A percentile compares a stretch with the other conserved stretches of the same genome.
phyloP scores from a whole-genome alignment of 2,329 filamentous ascomycete genomes.

The Xylariaceae sp. region DNA sequence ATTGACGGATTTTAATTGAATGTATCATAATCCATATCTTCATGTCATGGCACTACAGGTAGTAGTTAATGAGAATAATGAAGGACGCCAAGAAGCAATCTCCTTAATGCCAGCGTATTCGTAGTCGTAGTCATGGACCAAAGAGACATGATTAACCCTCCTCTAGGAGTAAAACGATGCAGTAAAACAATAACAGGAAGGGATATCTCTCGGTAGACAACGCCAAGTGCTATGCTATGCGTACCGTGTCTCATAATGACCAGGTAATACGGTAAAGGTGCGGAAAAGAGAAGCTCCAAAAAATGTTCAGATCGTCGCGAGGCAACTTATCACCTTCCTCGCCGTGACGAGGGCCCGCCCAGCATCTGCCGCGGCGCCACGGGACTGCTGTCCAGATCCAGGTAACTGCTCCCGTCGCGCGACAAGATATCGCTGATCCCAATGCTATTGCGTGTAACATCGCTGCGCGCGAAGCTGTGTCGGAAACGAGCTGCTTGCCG shows the following conservation, averaged over 20 bases:
- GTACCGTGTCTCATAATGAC: neutral
- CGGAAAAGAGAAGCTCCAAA: neutral
- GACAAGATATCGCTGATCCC: constrained; percentile 53
- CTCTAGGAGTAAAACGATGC: constrained; percentile 7
- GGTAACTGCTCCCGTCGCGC: constrained; percentile 52
- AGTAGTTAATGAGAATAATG: constrained; percentile 8
- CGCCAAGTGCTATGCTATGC: constrained; percentile 5
- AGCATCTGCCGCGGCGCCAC: constrained; percentile 34
- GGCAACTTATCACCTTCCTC: constrained; percentile 17
- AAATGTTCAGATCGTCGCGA: neutral
- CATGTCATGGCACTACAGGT: constrained; percentile 20
- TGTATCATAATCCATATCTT: constrained; percentile 31
- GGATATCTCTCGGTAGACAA: constrained; percentile 23
- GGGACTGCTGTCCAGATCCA: constrained; percentile 52
- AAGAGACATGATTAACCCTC: neutral
- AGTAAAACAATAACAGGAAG: constrained; percentile 3
- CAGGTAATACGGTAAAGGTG: no score
- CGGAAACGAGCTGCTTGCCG: constrained; percentile 30
- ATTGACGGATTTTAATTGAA: constrained; percentile 22
- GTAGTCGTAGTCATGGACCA: neutral
- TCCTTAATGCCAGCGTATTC: no score
- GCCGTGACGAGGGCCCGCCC: constrained; percentile 18
- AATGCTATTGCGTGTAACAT: constrained; percentile 45
- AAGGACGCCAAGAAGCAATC: neutral
- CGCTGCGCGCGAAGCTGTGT: constrained; percentile 36